phyloP scores from a whole-genome alignment of 257 asterid species.

The Eucommia ulmoides region DNA sequence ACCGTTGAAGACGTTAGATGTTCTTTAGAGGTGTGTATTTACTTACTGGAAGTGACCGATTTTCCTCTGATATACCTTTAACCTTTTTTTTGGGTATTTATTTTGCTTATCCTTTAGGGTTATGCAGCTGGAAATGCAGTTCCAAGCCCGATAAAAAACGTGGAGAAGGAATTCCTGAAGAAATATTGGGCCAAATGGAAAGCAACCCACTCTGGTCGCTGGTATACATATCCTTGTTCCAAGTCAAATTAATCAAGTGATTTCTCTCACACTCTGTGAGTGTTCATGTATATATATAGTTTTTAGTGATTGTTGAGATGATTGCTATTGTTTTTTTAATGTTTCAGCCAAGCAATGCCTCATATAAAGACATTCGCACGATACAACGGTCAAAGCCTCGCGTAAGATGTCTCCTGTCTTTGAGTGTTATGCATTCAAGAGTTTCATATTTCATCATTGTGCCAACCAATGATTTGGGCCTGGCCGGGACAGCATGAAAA shows the following conservation, averaged over 20 bases:
- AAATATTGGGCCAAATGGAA: slow-evolving; percentile 96
- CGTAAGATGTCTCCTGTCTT: slow-evolving; percentile 38
- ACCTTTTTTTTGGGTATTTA: no score
- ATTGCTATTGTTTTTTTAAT: no score
- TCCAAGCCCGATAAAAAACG: slow-evolving; percentile 88
- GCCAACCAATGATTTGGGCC: slow-evolving; percentile 12
- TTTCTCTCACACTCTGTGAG: no score
- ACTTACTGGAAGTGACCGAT: no score
- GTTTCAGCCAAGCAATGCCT: slow-evolving; percentile 92
- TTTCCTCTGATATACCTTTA: no score
- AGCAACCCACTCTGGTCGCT: slow-evolving; percentile 82
- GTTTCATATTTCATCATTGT: slow-evolving; percentile 4
- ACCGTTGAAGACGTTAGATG: slow-evolving; percentile 84
- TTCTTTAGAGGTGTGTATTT: slow-evolving; percentile 96
- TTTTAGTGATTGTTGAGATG: no score
- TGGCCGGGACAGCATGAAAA: no score
- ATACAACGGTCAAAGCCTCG: slow-evolving; percentile 79
- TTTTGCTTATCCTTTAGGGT: no score
- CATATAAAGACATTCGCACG: slow-evolving; percentile 91
- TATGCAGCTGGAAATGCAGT: slow-evolving; percentile 88
- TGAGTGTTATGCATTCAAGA: background rate
- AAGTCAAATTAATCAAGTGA: no score
- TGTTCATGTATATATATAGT: background rate
- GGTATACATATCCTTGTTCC: slow-evolving; percentile 42
- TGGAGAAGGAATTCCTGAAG: slow-evolving; percentile 77